Base-by-base conservation (phyloP, 2,329 filamentous ascomycete species). In the Aspergillus pseudotamarii region DNA sequence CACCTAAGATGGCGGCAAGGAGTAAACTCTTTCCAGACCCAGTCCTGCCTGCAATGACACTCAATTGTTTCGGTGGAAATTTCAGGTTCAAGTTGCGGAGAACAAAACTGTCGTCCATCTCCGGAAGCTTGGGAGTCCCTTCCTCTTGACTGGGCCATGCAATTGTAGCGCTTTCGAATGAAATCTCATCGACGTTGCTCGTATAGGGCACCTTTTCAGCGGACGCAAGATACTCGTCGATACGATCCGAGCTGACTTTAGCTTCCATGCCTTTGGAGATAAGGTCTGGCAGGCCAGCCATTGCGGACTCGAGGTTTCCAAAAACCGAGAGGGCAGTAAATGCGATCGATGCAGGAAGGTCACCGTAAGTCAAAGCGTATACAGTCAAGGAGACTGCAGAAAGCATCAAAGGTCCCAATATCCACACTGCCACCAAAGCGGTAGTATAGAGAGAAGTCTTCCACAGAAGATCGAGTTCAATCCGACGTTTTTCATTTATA, bases 281-380 rank as follows among this genome's bases (percentile, higher is more conserved):
- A 46, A 93, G 80, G 72, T 94, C 91, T 0, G 92, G 92, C 19
- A 95, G 79, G 48, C 91, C 82, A 0, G 88, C 88, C 1, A 95
- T 78, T 0, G 89, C 88, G 26, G 89, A 82, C 72, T 95, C 91
- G 26, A 95, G 82, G n/a, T 86, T 84, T 64, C 86, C 87, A 76
- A 95, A 92, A 71, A 90, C 90, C 43, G 83, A 84, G 58, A 91
- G 88, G 32, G 90, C 89, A 30, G 92, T 92, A 68, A 95, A 95
- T 2, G 92, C 92, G 12, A 94, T 85, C 0, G 91, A 92, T 0
- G 92, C 89, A 1, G 84, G 83, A 11, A 95, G 80, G 0, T 81
- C 79, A 5, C 88, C 88, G 67, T 92, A 76, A 0, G 91, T 69
- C 11, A 85, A 67, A 2, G 90, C 88, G 71, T 94, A 94, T 0